A percentile compares a stretch with the other conserved stretches of the same genome.
phyloP scores from a whole-genome alignment of 2,329 filamentous ascomycete species.

The Monosporascus sp. region DNA sequence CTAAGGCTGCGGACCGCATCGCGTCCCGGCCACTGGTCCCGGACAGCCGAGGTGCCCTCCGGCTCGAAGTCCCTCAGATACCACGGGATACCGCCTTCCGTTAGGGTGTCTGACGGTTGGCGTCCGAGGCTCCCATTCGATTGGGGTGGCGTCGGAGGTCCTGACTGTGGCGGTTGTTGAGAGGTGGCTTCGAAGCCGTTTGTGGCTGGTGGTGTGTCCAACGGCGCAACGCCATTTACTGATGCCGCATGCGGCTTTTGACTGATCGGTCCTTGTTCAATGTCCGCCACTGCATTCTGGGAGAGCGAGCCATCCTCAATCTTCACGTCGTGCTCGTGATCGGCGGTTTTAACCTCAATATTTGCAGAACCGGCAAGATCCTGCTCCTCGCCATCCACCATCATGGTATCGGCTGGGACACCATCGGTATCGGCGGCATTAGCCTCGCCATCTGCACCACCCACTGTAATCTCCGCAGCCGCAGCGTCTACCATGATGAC shows the following conservation, averaged over 20 bases:
- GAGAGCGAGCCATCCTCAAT: constrained; percentile 25
- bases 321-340: constrained; percentile 22
- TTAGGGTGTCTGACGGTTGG: constrained; percentile 47
- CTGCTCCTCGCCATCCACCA: constrained; percentile 32
- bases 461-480: constrained; percentile 41
- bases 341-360: constrained; percentile 42
- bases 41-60: constrained; percentile 70
- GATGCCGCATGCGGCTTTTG: constrained; percentile 20
- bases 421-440: constrained; percentile 23
- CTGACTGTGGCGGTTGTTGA: constrained; percentile 28
- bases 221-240: constrained; percentile 23
- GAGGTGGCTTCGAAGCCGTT: constrained; percentile 36
- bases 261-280: constrained; percentile 17
- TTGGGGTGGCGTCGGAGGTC: constrained; percentile 61
- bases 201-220: constrained; percentile 42
- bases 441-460: constrained; percentile 23
- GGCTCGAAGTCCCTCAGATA: constrained; percentile 79
- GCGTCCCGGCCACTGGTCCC: constrained; percentile 67
- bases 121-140: constrained; percentile 53
- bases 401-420: constrained; percentile 31
- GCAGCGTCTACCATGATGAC: constrained; percentile 48
- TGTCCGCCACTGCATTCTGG: constrained; percentile 21
- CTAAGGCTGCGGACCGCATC: constrained; percentile 65
- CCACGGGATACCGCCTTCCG: constrained; percentile 78
- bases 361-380: constrained; percentile 31